Evolutionary conservation across 306 rosid genomes (phyloP).

Genomic region (Medicago ruthenica): DNA sequence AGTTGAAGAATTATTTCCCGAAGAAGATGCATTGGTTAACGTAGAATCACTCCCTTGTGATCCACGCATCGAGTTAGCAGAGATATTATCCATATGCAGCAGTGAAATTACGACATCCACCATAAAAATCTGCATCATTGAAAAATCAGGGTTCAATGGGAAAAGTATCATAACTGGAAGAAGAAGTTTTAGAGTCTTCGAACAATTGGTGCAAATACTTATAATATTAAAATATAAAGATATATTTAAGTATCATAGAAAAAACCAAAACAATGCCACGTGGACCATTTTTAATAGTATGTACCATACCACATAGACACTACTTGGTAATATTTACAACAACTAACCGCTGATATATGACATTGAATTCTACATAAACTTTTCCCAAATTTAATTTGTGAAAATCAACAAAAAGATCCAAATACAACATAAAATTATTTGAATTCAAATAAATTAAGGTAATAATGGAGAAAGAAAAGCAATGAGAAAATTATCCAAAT

Average conservation of each 20-base stretch:
- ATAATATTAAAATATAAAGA: slow-evolving; percentile 28
- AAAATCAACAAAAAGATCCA: slow-evolving; percentile 3
- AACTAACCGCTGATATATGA: slow-evolving; percentile 2
- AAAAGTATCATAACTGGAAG: slow-evolving; percentile 22
- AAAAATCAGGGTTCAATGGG: slow-evolving; percentile 27
- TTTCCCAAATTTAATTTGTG: background rate
- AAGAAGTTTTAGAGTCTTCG: slow-evolving; percentile 21
- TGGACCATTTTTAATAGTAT: background rate
- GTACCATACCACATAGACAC: slow-evolving; percentile 12
- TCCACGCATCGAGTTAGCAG: slow-evolving; percentile 65
- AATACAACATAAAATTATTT: background rate
- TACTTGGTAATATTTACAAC: slow-evolving; percentile 15
- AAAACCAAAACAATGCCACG: slow-evolving; percentile 24
- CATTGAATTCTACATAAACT: slow-evolving; percentile 31
- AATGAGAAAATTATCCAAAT: background rate
- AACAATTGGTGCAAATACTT: slow-evolving; percentile 28
- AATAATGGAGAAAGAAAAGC: background rate
- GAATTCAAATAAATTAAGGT: background rate
- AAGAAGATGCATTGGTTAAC: slow-evolving; percentile 45
- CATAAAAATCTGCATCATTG: slow-evolving; percentile 75
- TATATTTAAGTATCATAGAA: slow-evolving; percentile 10
- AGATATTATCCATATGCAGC: slow-evolving; percentile 85
- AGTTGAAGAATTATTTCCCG: slow-evolving; percentile 56
- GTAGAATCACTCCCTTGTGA: slow-evolving; percentile 59
- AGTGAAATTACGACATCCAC: slow-evolving; percentile 80